A percentile compares a stretch with the other conserved stretches of the same genome.
Evolutionary conservation across 2,329 filamentous ascomycete genomes (phyloP).

Genomic region (Phaeosphaeria sp.): DNA sequence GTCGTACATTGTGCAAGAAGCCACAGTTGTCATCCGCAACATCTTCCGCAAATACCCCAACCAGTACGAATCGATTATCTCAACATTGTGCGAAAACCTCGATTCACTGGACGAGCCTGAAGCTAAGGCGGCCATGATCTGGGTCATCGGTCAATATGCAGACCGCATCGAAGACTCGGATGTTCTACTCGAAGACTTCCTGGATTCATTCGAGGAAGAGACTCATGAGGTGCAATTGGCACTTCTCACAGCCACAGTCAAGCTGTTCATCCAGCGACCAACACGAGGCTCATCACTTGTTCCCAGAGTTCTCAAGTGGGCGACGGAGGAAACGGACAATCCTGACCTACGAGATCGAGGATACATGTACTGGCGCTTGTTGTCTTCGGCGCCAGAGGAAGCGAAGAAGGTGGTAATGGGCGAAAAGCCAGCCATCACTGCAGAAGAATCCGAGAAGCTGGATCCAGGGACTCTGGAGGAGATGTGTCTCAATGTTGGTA

Average conservation of each 20-base stretch:
- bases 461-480: conserved; percentile 92
- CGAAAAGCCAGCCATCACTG: conserved; percentile 93
- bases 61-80: conserved; percentile 97
- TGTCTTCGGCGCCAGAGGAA: conserved; percentile 87
- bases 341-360: conserved; percentile 93
- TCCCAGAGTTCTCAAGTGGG: conserved; percentile 96
- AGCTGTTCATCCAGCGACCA: conserved; percentile 95
- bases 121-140: conserved; percentile 98
- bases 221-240: conserved; percentile 95
- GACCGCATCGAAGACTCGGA: conserved; percentile 98
- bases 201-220: conserved; percentile 93
- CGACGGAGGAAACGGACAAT: conserved; percentile 98
- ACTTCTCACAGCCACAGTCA: conserved; percentile 93
- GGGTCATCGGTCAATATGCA: conserved; percentile 98
- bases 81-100: conserved; percentile 92
- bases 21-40: conserved; percentile 97
- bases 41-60: conserved; percentile 99
- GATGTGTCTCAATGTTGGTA: conserved; percentile 96
- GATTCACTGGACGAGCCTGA: conserved; percentile 97
- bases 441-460: conserved; percentile 86
- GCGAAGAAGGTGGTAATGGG: conserved; percentile 95
- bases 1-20: conserved; percentile 98
- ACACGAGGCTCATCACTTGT: conserved; percentile 94
- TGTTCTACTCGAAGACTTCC: conserved; percentile 89
- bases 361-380: conserved; percentile 98